These are phyloP conservation scores for Glycyrrhiza uralensis DNA, from an alignment of 306 rosid species.

Conservation along the genomic window DNA sequence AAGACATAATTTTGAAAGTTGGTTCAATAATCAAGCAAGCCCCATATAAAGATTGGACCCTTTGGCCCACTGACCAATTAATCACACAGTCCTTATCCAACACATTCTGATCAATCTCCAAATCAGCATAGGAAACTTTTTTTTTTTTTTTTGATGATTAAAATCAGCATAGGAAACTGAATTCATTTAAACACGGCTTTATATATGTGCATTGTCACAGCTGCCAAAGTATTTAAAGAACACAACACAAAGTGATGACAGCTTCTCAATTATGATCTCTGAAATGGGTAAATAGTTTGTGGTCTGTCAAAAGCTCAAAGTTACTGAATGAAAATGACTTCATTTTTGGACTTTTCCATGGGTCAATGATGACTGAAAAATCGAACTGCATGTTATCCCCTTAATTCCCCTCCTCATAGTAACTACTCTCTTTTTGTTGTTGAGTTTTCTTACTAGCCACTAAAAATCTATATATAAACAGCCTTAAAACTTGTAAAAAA, in stretches of 20 bases:
- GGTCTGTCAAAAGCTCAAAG: conserved; percentile 32
- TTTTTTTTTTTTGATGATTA: no score
- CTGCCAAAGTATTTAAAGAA: conserved; percentile 14
- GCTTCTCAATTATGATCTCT: conserved; percentile 25
- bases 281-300: conserved; percentile 22
- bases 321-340: conserved; percentile 30
- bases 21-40: no score
- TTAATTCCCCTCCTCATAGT: background rate
- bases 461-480: background rate
- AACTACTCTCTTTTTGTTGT: background rate
- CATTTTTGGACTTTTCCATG: conserved; percentile 18
- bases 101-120: conserved; percentile 9
- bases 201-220: background rate
- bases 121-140: conserved; percentile 21
- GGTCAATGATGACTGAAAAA: conserved; percentile 19
- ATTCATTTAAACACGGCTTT: conserved; percentile 15
- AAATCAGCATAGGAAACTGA: conserved; percentile 25
- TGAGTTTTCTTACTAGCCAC: background rate
- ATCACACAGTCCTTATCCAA: background rate
- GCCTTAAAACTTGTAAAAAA: no score
- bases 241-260: conserved; percentile 31
- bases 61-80: background rate
- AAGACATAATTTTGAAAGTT: background rate
- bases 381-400: conserved; percentile 4
- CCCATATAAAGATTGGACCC: conserved; percentile 11